Conservation (phyloP, 2,329 filamentous ascomycete species). For the Bipolaris zeicola region DNA sequence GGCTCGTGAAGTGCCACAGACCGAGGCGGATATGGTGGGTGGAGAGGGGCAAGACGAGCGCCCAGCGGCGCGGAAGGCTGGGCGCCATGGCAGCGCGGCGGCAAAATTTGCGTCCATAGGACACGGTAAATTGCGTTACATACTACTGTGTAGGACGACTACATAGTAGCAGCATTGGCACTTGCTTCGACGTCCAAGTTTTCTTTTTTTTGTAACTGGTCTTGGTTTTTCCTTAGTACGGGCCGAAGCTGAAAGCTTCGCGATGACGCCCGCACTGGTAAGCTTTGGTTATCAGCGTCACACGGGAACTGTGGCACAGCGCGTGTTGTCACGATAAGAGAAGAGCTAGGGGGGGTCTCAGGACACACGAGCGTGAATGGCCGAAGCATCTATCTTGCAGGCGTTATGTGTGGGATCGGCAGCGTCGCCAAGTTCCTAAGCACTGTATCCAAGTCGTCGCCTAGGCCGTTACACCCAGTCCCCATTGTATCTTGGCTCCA, state of each 20-base stretch:
- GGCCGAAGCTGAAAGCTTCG: not conserved
- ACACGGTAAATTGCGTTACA: not conserved
- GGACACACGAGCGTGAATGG: conserved; percentile 11
- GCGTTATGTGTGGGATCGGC: conserved; percentile 23
- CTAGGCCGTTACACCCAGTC: conserved; percentile 25
- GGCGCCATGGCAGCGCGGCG: conserved; percentile 22
- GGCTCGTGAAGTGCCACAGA: conserved; percentile 6
- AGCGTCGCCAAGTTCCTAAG: conserved; percentile 34
- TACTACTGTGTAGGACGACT: not conserved
- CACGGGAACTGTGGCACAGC: conserved; percentile 3
- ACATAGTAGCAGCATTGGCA: not conserved
- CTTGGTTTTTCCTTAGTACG: not conserved
- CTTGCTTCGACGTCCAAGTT: not conserved
- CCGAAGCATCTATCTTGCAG: conserved; percentile 2
- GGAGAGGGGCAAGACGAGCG: conserved; percentile 3
- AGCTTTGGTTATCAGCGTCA: not conserved
- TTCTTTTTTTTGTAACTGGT: not conserved
- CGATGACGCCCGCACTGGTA: not conserved
- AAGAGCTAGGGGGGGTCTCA: conserved; percentile 6
- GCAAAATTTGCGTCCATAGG: conserved; percentile 4
- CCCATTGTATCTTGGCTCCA: conserved; percentile 24
- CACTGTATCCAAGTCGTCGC: conserved; percentile 22
- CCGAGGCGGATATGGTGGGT: conserved; percentile 7
- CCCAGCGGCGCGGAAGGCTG: conserved; percentile 18
- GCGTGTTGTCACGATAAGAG: conserved; percentile 23